These are phyloP conservation scores for Pestalotiopsis sp. DNA, from an alignment of 2,329 filamentous ascomycete species.

Conservation along the genomic window DNA sequence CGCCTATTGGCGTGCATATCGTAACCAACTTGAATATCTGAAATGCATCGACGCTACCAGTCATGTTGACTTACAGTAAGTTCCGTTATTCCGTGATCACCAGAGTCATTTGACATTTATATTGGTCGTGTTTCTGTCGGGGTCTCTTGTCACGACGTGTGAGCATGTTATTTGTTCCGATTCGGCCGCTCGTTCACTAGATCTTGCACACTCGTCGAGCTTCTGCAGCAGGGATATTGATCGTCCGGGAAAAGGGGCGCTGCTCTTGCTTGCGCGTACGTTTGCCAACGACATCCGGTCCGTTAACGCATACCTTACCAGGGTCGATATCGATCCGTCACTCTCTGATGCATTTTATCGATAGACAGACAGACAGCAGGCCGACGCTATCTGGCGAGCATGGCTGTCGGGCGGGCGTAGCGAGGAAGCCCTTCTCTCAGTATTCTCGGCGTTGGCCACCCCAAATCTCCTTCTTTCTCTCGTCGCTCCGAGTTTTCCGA, in stretches of 20 bases:
- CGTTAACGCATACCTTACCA: neutral
- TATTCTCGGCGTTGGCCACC: neutral
- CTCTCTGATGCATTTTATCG: neutral
- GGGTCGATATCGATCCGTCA: neutral
- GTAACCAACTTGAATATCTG: neutral
- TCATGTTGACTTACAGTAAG: neutral
- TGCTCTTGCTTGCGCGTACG: constrained; percentile 7
- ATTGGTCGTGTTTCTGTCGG: neutral
- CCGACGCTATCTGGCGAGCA: neutral
- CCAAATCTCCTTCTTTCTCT: neutral
- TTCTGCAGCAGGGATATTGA: constrained; percentile 1
- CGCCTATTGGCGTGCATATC: constrained; percentile 3
- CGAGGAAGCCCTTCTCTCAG: neutral
- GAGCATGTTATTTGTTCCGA: neutral
- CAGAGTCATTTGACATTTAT: neutral
- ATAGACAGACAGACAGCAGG: neutral
- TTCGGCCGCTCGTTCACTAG: neutral
- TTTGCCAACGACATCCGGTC: neutral
- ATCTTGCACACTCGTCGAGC: no score
- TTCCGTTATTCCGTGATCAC: neutral
- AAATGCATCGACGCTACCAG: neutral
- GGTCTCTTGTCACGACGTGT: neutral
- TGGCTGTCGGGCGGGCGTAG: no score
- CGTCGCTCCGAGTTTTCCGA: constrained; percentile 3
- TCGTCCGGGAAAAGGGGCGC: neutral